These are phyloP conservation scores for Astrothelium subdiscretum DNA, from an alignment of 495 filamentous ascomycete genomes.

Conservation along the genomic window DNA sequence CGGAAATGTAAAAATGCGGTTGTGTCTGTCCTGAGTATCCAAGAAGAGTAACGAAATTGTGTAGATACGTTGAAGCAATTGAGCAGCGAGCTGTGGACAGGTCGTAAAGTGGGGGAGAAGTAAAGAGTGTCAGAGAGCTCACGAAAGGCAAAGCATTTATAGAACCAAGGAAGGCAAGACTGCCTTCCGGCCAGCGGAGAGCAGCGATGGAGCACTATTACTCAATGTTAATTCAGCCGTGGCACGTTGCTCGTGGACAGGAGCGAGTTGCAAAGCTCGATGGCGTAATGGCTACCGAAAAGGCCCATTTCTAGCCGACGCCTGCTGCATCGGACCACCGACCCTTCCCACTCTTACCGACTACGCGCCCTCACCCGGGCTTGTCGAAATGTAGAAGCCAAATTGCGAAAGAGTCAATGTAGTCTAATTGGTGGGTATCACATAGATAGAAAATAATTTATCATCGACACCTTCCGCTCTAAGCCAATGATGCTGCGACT, in stretches of 20 bases:
- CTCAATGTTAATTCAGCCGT: conserved; percentile 3
- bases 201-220: not conserved
- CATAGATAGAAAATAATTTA: too few relatives aligned
- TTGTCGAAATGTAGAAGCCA: too few relatives aligned
- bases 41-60: not conserved
- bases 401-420: too few relatives aligned
- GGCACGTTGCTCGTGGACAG: not conserved
- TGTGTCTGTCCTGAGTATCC: not conserved
- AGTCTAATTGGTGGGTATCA: too few relatives aligned
- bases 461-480: too few relatives aligned
- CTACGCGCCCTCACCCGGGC: too few relatives aligned
- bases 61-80: not conserved
- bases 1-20: not conserved
- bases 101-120: not conserved
- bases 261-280: not conserved
- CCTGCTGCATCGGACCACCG: too few relatives aligned
- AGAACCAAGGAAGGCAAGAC: not conserved
- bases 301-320: not conserved
- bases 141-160: not conserved
- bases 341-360: too few relatives aligned
- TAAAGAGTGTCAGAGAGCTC: not conserved
- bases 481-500: too few relatives aligned
- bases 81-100: not conserved
- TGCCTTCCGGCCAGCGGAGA: not conserved
- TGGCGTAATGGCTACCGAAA: not conserved